Evolutionary conservation across 495 filamentous ascomycete genomes (phyloP), one percentile per base, ranked within the genome.

Genomic region (Trichoderma reesei): DNA sequence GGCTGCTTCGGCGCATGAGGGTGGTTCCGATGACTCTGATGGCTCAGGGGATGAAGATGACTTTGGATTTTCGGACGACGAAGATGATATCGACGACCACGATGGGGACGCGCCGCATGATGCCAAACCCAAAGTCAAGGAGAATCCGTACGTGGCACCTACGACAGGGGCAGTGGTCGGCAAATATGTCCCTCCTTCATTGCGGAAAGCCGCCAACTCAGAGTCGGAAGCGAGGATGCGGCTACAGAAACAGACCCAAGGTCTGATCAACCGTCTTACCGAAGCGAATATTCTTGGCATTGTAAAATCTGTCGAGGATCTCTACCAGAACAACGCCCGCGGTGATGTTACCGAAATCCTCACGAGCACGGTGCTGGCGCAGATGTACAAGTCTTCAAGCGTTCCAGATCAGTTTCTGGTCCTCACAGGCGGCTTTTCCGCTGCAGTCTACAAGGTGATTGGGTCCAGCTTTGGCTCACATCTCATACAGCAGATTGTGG

Each of bases 391-490:
- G 63, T 81, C 85, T 26, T 86, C 90, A 2, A 82, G 76, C 42
- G 80, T 96, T 2, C 83, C 86, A 20, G 92, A 98, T 69, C 92
- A 91, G 0, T 93, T 96, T 69, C 83, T 97, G 67, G 88, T 97
- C 56, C 85, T 97, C 36, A 89, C 90, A 69, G 90, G 93, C 20
- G 93, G 90, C 5, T 98, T 98, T 69, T 86, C 94, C 65, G 87
- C 92, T 8, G 92, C 91, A 0, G 69, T 94, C 5, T 93, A 96
- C 77, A 96, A 90, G 71, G 79, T 91, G 9, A 78, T 94, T 65
- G 95, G 94, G 31, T 86, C 84, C 59, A 92, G 93, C 69, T 88
- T 98, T 73, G 93, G 91, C 16, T 92, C 91, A 0, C 86, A 95
- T 64, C 76, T 96, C 16, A 75, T 96, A 5, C 87, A 96, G 68